Percentiles rank a stretch among this genome's conserved stretches.
phyloP scores from a whole-genome alignment of 106 monocot species.

The Alisma plantagoaquatica region DNA sequence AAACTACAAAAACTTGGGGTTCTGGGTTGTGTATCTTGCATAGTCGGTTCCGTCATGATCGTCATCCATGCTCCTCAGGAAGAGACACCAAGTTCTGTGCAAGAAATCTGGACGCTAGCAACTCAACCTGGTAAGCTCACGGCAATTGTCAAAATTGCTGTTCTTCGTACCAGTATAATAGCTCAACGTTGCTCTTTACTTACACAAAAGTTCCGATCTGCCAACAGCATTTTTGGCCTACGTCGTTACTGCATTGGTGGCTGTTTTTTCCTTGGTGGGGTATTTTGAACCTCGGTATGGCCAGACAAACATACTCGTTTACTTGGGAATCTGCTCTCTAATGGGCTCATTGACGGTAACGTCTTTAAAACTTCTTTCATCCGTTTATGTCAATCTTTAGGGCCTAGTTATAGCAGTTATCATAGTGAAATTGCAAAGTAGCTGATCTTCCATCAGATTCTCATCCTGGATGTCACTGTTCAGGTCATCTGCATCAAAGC shows the following conservation, averaged over 20 bases:
- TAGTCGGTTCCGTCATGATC: slow-evolving; percentile 70
- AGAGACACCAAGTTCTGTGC: slow-evolving; percentile 37
- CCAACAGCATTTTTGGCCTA: slow-evolving; percentile 60
- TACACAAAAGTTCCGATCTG: neutral
- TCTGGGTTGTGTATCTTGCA: slow-evolving; percentile 61
- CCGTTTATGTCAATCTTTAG: neutral
- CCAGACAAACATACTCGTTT: slow-evolving; percentile 63
- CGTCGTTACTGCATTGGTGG: slow-evolving; percentile 17
- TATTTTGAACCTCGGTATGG: slow-evolving; percentile 61
- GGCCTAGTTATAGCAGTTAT: too few species aligned
- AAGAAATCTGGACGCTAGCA: slow-evolving; percentile 79
- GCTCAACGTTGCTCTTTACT: neutral
- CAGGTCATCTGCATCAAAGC: slow-evolving; percentile 90
- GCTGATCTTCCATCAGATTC: neutral
- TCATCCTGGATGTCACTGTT: neutral
- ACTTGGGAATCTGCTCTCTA: slow-evolving; percentile 74
- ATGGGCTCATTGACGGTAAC: slow-evolving; percentile 77
- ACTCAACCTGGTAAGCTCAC: slow-evolving; percentile 55
- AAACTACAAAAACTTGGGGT: slow-evolving; percentile 52
- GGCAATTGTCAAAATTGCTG: too few species aligned
- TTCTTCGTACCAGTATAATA: neutral
- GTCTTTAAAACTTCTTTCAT: neutral
- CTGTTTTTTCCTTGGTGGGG: slow-evolving; percentile 31
- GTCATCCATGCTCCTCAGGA: slow-evolving; percentile 83
- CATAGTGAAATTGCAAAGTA: neutral